Conservation (phyloP, 2,329 filamentous ascomycete species). For the Aspergillus sp. region DNA sequence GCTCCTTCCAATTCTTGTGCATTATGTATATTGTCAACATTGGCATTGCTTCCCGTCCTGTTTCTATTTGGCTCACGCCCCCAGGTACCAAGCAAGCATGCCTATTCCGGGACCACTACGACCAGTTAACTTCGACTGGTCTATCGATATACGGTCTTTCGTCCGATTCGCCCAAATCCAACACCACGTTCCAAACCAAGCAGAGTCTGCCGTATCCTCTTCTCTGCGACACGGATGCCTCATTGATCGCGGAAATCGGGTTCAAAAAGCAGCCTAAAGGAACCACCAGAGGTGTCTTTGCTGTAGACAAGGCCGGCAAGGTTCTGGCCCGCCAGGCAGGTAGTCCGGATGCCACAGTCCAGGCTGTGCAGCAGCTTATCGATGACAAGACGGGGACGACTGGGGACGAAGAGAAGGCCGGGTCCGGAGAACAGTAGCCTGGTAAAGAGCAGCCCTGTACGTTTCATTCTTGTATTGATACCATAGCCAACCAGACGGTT, state of each 20-base stretch:
- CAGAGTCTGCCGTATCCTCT: slow-evolving; percentile 82
- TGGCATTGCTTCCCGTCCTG: too few species aligned
- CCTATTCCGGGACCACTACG: slow-evolving; percentile 80
- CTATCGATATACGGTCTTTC: slow-evolving; percentile 85
- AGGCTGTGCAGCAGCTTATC: slow-evolving; percentile 65
- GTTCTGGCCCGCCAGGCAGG: slow-evolving; percentile 66
- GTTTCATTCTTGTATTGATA: too few species aligned
- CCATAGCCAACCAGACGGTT: too few species aligned
- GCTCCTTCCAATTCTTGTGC: too few species aligned
- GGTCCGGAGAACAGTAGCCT: too few species aligned
- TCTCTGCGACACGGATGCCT: slow-evolving; percentile 67
- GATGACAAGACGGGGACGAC: too few species aligned
- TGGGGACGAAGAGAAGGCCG: too few species aligned
- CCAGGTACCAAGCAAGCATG: slow-evolving; percentile 87
- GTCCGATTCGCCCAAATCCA: slow-evolving; percentile 77
- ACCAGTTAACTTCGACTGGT: slow-evolving; percentile 64
- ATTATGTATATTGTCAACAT: too few species aligned
- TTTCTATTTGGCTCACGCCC: slow-evolving; percentile 6
- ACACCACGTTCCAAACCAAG: slow-evolving; percentile 86
- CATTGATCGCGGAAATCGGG: slow-evolving; percentile 77
- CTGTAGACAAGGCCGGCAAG: slow-evolving; percentile 72
- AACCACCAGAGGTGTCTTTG: slow-evolving; percentile 79
- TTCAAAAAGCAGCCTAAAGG: slow-evolving; percentile 75
- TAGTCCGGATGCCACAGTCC: slow-evolving; percentile 66
- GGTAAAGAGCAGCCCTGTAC: too few species aligned